Conservation (phyloP, 1,139 yeast genomes). For the Yamadazyma mexicana region DNA sequence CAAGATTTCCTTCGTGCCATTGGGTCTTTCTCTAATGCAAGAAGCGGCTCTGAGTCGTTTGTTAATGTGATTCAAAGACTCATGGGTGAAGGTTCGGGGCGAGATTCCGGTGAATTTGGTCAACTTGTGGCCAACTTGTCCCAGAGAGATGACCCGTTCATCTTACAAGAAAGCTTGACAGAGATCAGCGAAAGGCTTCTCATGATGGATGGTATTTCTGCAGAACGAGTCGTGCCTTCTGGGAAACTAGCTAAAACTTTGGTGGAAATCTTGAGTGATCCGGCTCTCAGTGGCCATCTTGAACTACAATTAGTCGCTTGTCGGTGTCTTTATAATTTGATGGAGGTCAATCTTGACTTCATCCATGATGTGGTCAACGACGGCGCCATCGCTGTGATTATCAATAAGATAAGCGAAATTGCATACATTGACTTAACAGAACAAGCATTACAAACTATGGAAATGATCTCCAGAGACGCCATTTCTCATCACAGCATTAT, state of each 20-base stretch:
- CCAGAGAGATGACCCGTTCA: conserved; percentile 46
- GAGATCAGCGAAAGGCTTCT: conserved; percentile 63
- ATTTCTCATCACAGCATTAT: conserved; percentile 52
- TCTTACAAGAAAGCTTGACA: conserved; percentile 57
- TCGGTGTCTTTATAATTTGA: conserved; percentile 76
- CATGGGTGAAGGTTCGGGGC: conserved; percentile 38
- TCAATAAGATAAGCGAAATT: conserved; percentile 69
- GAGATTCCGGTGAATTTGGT: conserved; percentile 33
- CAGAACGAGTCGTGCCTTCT: conserved; percentile 67
- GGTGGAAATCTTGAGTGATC: conserved; percentile 59
- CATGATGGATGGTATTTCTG: conserved; percentile 66
- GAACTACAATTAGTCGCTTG: conserved; percentile 85
- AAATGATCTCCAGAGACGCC: conserved; percentile 60
- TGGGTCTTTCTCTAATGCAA: conserved; percentile 8
- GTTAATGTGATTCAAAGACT: conserved; percentile 39
- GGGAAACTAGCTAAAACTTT: conserved; percentile 55
- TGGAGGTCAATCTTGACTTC: conserved; percentile 74
- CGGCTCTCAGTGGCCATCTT: conserved; percentile 59
- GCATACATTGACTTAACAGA: conserved; percentile 90
- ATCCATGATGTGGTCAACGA: conserved; percentile 64
- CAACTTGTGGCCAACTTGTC: conserved; percentile 42
- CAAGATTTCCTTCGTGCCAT: conserved; percentile 29
- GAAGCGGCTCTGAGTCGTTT: conserved; percentile 22
- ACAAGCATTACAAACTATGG: conserved; percentile 80
- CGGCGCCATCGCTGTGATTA: conserved; percentile 67